These are phyloP conservation scores for Pugionium cornutum DNA, from an alignment of 345 rosid genomes.

Conservation along the genomic window DNA sequence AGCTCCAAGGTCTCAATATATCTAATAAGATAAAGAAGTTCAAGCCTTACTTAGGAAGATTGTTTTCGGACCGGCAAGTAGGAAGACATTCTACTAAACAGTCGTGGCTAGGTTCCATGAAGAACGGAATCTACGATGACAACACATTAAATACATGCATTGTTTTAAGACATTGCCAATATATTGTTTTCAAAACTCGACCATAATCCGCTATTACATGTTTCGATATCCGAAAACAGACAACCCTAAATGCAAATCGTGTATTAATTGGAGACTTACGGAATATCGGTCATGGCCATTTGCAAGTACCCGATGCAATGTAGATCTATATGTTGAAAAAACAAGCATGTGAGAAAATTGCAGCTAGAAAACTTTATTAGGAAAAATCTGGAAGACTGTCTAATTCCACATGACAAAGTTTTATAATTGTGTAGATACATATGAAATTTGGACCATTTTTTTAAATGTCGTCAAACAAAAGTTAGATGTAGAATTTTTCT, in stretches of 20 bases:
- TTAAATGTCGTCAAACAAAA: no score
- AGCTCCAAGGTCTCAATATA: background rate
- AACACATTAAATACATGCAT: background rate
- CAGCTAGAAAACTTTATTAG: background rate
- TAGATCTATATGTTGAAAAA: constrained; percentile 52
- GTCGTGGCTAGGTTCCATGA: constrained; percentile 69
- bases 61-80: constrained; percentile 65
- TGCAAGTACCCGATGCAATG: constrained; percentile 79
- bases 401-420: no score
- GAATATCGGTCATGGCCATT: constrained; percentile 74
- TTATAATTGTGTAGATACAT: no score
- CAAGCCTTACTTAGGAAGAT: constrained; percentile 71
- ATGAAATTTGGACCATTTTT: no score
- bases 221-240: no score
- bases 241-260: background rate
- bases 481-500: no score
- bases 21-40: background rate
- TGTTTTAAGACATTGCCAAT: background rate
- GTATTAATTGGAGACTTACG: constrained; percentile 37
- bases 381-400: no score
- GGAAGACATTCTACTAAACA: constrained; percentile 83
- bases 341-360: background rate
- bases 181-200: no score
- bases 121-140: constrained; percentile 63
- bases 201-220: no score